Base-by-base conservation (phyloP, 805 yeast genomes). In the Candida schatavii region DNA sequence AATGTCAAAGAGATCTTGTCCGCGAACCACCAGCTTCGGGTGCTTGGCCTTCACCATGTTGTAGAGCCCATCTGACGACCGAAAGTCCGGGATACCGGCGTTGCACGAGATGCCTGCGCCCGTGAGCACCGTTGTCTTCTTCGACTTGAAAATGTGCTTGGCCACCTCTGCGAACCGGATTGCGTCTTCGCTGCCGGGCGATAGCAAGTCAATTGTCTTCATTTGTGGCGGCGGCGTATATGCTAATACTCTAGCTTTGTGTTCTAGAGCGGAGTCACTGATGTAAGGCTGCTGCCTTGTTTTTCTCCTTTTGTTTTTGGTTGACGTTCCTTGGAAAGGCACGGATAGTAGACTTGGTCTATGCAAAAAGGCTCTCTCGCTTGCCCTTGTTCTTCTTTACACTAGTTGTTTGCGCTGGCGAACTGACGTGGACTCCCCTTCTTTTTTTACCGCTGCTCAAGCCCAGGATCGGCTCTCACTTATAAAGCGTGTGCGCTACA, bases 91-190 rank as follows among this genome's bases (percentile, higher is more conserved):
- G 36, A 91, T 93, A 0, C 99, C 98, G 1, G 98, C 97, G 57
- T 86, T 88, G 59, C 97, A 88, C 13, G 97, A 88, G 44, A 91
- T 88, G 0, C 99, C 99, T 2, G 99, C 99, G 5, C 99, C 98
- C 0, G 97, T 89, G 41, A 90, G 68, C 3, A 86, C 73, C 17
- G 85, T 72, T n/a, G 82, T 66, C 52, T 75, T 80, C 41, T 74
- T 77, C 23, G 90, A 72, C 49, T 83, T 70, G 46, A 61, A 61
- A 1, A 80, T 64, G 29, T 53, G 39, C 50, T 67, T 69, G 40
- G 71, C 63, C 18, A 77, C 68, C 40, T 63, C 64, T 42, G 61
- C 63, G 31, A 70, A 52, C 33, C 57, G 56, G 23, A 70, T 68
- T 29, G 62, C 46, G 15, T 55, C 49, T n/a, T 61, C 69, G 6